phyloP scores from a whole-genome alignment of 2,329 filamentous ascomycete species.

The Colletotrichum cordylinicola region DNA sequence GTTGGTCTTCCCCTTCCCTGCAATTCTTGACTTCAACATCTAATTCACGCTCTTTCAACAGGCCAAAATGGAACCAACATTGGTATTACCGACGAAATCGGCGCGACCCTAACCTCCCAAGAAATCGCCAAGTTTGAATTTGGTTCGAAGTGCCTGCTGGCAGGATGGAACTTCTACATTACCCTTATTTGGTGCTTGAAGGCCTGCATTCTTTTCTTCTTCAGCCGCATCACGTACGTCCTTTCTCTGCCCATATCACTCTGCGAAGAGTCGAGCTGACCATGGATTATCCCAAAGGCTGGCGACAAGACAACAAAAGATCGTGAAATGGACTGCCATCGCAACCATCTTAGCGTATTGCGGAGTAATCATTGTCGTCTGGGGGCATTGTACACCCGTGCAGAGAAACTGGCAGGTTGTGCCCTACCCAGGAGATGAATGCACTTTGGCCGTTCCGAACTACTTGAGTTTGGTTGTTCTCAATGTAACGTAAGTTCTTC shows the following conservation, averaged over 20 bases:
- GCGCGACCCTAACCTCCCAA: constrained; percentile 32
- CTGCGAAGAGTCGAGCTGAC: too few relatives aligned
- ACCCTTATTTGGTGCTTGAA: constrained; percentile 49
- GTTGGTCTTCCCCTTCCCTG: not conserved
- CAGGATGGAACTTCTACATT: constrained; percentile 46
- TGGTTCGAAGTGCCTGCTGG: constrained; percentile 39
- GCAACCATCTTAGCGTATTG: constrained; percentile 35
- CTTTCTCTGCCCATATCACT: not conserved
- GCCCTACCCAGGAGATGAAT: constrained; percentile 45
- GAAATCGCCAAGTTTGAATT: constrained; percentile 32
- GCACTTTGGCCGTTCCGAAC: constrained; percentile 39
- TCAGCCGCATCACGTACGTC: constrained; percentile 46
- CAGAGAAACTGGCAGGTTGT: constrained; percentile 44
- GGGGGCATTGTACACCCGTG: constrained; percentile 41
- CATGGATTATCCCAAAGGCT: constrained; percentile 27
- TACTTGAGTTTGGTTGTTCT: constrained; percentile 40
- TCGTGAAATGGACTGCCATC: constrained; percentile 39
- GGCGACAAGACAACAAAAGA: constrained; percentile 39
- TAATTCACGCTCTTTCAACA: constrained; percentile 20
- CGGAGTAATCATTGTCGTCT: constrained; percentile 37
- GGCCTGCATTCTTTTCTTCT: constrained; percentile 48
- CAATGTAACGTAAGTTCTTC: constrained; percentile 37
- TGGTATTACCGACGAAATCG: constrained; percentile 36
- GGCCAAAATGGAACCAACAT: constrained; percentile 44
- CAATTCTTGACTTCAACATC: not conserved